Evolutionary conservation across 2,329 filamentous ascomycete species (phyloP).

Genomic region (Clonostachys chloroleuca): DNA sequence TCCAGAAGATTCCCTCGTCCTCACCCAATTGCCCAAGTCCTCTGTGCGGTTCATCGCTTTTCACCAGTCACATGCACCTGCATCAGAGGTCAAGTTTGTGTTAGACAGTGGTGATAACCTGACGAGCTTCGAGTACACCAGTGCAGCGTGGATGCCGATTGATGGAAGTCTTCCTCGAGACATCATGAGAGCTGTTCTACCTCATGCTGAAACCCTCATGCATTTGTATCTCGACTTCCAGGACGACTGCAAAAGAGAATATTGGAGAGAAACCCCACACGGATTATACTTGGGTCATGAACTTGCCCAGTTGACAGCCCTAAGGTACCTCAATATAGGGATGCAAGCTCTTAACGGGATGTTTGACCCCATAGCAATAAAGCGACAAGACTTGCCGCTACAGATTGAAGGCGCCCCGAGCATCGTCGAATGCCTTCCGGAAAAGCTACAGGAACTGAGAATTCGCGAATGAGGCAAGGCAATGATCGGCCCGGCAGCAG

Average conservation of each 20-base stretch:
- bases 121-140: background rate
- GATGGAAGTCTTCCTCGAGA: background rate
- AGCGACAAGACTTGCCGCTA: background rate
- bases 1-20: no score
- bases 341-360: background rate
- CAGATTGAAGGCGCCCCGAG: background rate
- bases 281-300: background rate
- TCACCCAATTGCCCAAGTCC: no score
- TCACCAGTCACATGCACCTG: no score
- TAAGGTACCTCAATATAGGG: background rate
- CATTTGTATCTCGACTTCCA: slow-evolving; percentile 4
- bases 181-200: slow-evolving; percentile 2
- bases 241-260: slow-evolving; percentile 1
- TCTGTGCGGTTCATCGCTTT: no score
- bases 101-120: background rate
- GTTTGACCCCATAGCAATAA: background rate
- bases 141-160: no score
- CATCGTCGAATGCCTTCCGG: slow-evolving; percentile 2
- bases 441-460: slow-evolving; percentile 4
- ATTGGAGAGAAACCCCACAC: background rate
- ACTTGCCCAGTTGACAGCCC: background rate
- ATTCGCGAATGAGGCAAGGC: background rate
- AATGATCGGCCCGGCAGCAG: no score
- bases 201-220: slow-evolving; percentile 2
- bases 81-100: background rate